These are phyloP conservation scores for Rhododendron henanense DNA, from an alignment of 148 eudicot species.

Conservation along the genomic window DNA sequence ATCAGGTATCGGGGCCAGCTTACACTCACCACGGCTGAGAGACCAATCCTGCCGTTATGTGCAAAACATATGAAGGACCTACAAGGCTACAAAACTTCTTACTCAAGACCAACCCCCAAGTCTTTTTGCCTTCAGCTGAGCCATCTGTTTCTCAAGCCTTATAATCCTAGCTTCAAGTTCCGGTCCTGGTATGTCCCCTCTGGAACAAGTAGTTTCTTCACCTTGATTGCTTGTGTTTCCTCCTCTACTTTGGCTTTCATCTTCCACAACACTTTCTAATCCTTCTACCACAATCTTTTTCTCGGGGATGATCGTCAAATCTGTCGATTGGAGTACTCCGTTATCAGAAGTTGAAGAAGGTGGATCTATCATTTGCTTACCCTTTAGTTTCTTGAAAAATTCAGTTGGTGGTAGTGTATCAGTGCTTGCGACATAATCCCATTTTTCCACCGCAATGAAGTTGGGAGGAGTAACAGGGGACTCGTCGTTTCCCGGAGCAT, in stretches of 20 bases:
- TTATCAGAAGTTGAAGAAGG: background rate
- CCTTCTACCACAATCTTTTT: background rate
- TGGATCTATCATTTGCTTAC: background rate
- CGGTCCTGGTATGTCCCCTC: background rate
- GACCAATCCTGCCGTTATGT: background rate
- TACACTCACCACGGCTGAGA: background rate
- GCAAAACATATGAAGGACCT: background rate
- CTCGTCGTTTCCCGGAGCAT: background rate
- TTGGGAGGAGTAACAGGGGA: background rate
- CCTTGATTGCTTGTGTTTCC: background rate
- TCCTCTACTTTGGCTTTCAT: background rate
- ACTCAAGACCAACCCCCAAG: background rate
- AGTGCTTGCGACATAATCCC: too few relatives aligned
- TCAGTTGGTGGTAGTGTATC: background rate
- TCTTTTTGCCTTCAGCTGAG: background rate
- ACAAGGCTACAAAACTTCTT: background rate
- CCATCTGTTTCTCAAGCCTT: slow-evolving; percentile 1
- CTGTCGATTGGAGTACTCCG: background rate
- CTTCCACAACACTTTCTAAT: background rate
- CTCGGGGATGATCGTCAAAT: background rate
- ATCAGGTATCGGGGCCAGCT: background rate
- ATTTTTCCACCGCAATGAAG: background rate
- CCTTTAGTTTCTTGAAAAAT: background rate
- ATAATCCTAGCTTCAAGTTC: background rate
- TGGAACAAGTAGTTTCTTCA: background rate